Base-by-base conservation (phyloP, 305 asterid species). In the Plantago lanceolata region DNA sequence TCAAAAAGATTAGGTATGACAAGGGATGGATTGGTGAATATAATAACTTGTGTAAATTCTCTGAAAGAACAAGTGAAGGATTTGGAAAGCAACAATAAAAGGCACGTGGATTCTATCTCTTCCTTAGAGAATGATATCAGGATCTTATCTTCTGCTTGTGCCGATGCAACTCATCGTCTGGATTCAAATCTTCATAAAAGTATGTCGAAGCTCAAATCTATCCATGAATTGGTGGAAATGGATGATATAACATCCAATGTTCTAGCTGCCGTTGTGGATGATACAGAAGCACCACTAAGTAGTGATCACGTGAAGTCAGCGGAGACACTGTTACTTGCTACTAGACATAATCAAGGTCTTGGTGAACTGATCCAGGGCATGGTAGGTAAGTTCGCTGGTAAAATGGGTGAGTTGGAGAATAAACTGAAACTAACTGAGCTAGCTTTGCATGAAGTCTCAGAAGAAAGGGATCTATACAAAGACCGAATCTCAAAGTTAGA, bases 81-180 rank as follows among this genome's bases (percentile, higher is more conserved):
- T 67, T 57, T 78, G 59, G 84, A 86, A 75, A 68, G 49, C 33
- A 84, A 91, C 33, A 81, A 71, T 77, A 77, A 76, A 71, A 73
- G 77, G 43, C 92, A 71, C 57, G 83, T 79, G 67, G 80, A 73
- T 68, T 63, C 73, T 47, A 65, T 84, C 61, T 73, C 65, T 14
- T 73, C 71, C 52, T 60, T 90, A 81, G 96, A 84, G 78, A 73
- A 69, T 63, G 86, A 79, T 73, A 71, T 72, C 17, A 69, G 72
- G 81, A 81, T 76, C 74, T 72, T 90, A 37, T 72, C 65, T 31
- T 86, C 95, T 74, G 87, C 95, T 77, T 93, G 95, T 75, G 44
- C 75, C 48, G 81, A 80, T 81, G 92, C 87, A 77, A 76, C 85
- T 66, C 67, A 71, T 52, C 82, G 67, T 50, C 77, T 89, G 77